A percentile compares a stretch with the other conserved stretches of the same genome.
Evolutionary conservation across 2,329 filamentous ascomycete genomes (phyloP).

Genomic region (Lojkania enalia): DNA sequence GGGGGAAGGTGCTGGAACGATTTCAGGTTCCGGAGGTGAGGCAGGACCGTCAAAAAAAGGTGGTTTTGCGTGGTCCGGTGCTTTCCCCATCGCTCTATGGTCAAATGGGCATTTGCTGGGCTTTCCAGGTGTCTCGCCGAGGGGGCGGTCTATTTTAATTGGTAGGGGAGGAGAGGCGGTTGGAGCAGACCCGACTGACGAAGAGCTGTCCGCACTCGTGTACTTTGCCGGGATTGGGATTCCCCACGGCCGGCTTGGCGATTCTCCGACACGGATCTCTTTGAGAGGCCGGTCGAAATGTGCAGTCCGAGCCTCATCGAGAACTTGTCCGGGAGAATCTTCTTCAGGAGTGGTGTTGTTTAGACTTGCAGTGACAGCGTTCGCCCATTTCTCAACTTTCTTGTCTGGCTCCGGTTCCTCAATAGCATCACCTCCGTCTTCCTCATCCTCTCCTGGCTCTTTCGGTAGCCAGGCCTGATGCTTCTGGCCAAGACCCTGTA

Average conservation of each 20-base stretch:
- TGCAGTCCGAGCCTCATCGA: slow-evolving; percentile 65
- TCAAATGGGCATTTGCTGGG: slow-evolving; percentile 43
- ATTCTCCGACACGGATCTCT: slow-evolving; percentile 91
- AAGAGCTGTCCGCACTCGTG: slow-evolving; percentile 43
- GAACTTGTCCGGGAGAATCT: slow-evolving; percentile 39
- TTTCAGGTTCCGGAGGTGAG: slow-evolving; percentile 7
- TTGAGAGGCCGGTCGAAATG: slow-evolving; percentile 85
- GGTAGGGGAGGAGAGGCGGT: slow-evolving; percentile 57
- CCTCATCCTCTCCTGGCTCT: slow-evolving; percentile 50
- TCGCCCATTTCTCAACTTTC: slow-evolving; percentile 84
- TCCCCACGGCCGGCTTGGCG: slow-evolving; percentile 89
- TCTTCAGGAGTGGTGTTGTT: slow-evolving; percentile 45
- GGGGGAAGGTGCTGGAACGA: not conserved
- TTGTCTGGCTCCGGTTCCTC: slow-evolving; percentile 59
- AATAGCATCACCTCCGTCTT: slow-evolving; percentile 53
- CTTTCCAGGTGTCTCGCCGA: slow-evolving; percentile 32
- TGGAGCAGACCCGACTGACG: slow-evolving; percentile 45
- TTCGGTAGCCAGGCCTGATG: slow-evolving; percentile 84
- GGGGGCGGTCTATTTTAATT: slow-evolving; percentile 44
- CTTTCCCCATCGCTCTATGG: slow-evolving; percentile 30
- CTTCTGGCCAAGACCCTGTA: slow-evolving; percentile 82
- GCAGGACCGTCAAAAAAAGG: slow-evolving; percentile 8
- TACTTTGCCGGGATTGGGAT: slow-evolving; percentile 73
- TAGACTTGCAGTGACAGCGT: slow-evolving; percentile 67
- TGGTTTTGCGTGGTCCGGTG: slow-evolving; percentile 12